These are phyloP conservation scores for Eutrema salsugineum DNA, from an alignment of 441 rosid genomes.

Conservation along the genomic window DNA sequence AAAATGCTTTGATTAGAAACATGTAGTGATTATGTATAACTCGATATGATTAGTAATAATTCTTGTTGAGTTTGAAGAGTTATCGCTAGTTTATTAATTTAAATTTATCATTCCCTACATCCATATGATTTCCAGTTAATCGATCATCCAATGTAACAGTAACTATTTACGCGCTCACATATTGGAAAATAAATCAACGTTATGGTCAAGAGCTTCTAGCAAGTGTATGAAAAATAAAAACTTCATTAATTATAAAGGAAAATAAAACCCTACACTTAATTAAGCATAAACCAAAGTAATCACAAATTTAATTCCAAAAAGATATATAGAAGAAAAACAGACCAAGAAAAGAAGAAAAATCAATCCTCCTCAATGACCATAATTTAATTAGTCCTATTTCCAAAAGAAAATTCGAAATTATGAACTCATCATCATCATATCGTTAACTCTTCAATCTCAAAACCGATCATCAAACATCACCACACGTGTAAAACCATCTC, in stretches of 20 bases:
- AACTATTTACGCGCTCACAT: not conserved
- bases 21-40: not conserved
- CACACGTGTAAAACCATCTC: conserved; percentile 47
- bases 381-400: conserved; percentile 11
- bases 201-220: not conserved
- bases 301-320: conserved; percentile 18
- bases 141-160: conserved; percentile 17
- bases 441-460: not conserved
- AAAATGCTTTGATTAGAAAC: not conserved
- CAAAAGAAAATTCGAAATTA: conserved; percentile 35
- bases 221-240: not conserved
- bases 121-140: not conserved
- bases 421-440: conserved; percentile 9
- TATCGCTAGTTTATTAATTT: not conserved
- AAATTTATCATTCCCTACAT: not conserved
- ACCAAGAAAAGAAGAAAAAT: not conserved
- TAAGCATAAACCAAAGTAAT: conserved; percentile 8
- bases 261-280: conserved; percentile 4
- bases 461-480: conserved; percentile 21
- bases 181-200: not conserved
- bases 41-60: not conserved
- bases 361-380: not conserved
- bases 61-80: not conserved
- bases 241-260: not conserved
- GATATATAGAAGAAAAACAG: not conserved